Evolutionary conservation across 352 stramenopile genomes (phyloP), one percentile per base, ranked within the genome.

Genomic region (Globisporangium lucens): DNA sequence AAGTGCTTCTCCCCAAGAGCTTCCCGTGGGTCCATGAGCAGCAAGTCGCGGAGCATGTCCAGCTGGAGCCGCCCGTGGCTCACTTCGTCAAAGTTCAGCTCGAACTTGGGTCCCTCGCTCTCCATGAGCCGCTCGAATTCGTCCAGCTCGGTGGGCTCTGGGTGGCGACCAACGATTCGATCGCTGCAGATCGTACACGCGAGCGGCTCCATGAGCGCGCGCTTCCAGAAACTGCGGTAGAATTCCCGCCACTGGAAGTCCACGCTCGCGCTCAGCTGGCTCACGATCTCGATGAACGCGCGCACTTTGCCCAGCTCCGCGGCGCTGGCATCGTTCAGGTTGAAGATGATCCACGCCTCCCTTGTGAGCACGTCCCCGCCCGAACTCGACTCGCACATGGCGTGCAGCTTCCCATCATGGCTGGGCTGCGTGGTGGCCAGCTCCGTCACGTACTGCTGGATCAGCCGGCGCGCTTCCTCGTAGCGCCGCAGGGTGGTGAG

Each of bases 21-120:
- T n/a, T 53, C 2, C 10, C 13, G 20, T 15, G 24, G 36, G 24
- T 64, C 58, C 17, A 24, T 36, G n/a, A 64, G 7, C 5, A 64
- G 33, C 13, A 64, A 7, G 0, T 33, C 41, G 24, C 22, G 58
- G 4, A 64, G 38, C 38, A 64, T 43, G 2, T 20, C 15, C 12
- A 64, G 4, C 27, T 56, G 58, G 15, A 30, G 9, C 10, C 7
- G 41, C 1, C n/a, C 38, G 24, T n/a, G 20, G 4, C 29, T 15
- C 5, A 49, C 35, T 4, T 55, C 38, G 13, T 15, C 24, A 22
- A 64, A 56, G 29, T 64, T n/a, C 13, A 64, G 27, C 38, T 24
- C n/a, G 56, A 56, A 24, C 58, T 4, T 6, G 58, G 58, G 38
- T n/a, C 38, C 58, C 9, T 64, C 58, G 15, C 58, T 64, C 15